Evolutionary conservation across 2,329 filamentous ascomycete species (phyloP).

Genomic region (Curvularia sp.): DNA sequence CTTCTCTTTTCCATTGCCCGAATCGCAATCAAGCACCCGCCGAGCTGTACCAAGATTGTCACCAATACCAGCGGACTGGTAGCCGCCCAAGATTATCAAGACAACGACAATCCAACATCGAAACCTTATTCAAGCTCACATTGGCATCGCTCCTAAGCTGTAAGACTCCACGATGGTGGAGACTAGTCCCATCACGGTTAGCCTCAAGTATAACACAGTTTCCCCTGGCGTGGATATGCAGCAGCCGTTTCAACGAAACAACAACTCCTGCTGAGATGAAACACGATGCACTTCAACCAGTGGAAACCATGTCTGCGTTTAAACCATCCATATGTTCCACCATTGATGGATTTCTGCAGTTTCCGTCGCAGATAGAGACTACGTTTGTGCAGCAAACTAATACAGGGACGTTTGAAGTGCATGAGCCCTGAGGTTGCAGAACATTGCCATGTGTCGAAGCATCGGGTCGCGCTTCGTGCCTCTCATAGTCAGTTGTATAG

Average conservation of each 20-base stretch:
- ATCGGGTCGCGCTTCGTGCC: not conserved
- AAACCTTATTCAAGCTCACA: slow-evolving; percentile 13
- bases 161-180: not conserved
- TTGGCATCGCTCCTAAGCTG: slow-evolving; percentile 15
- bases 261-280: not conserved
- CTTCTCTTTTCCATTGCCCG: not conserved
- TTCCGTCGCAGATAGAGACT: not conserved
- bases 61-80: slow-evolving; percentile 6
- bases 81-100: slow-evolving; percentile 1
- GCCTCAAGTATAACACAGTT: not conserved
- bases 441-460: not conserved
- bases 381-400: not conserved
- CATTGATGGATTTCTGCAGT: not conserved
- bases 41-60: slow-evolving; percentile 25
- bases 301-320: not conserved
- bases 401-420: not conserved
- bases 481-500: not conserved
- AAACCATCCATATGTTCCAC: not conserved
- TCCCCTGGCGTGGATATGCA: not conserved
- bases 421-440: not conserved
- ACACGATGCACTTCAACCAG: not conserved
- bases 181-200: not conserved
- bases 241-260: slow-evolving; percentile 3
- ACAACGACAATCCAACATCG: slow-evolving; percentile 2
- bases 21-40: slow-evolving; percentile 2